A percentile compares a stretch with the other conserved stretches of the same genome.
Conservation (phyloP, 345 rosid species). For the Sisymbrium irio region DNA sequence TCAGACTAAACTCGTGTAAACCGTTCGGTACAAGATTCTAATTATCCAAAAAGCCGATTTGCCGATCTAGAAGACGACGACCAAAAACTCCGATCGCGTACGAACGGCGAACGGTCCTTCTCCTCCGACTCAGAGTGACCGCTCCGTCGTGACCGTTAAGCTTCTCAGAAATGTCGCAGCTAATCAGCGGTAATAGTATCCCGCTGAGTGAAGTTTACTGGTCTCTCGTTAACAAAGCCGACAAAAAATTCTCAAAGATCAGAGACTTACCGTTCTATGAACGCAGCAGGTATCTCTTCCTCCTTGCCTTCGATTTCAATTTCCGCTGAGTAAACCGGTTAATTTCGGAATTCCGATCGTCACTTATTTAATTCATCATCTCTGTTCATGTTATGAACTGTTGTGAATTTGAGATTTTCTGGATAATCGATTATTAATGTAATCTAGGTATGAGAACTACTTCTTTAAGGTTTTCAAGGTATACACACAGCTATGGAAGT, state of each 20-base stretch:
- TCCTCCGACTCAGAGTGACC: conserved; percentile 4
- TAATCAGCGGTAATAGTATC: conserved; percentile 39
- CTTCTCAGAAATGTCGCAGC: conserved; percentile 47
- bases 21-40: conserved; percentile 24
- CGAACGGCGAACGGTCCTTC: conserved; percentile 7
- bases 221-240: conserved; percentile 95
- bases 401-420: neutral
- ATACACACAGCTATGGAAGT: conserved; percentile 95
- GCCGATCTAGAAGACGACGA: conserved; percentile 28
- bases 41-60: conserved; percentile 4
- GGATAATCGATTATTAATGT: no score
- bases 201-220: conserved; percentile 87
- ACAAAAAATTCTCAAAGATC: conserved; percentile 95
- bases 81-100: conserved; percentile 27
- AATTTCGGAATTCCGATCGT: neutral
- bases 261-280: conserved; percentile 95
- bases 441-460: conserved; percentile 89
- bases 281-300: conserved; percentile 62
- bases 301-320: neutral
- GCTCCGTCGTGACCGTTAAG: neutral
- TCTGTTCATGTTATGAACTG: neutral
- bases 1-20: neutral
- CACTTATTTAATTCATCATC: neutral
- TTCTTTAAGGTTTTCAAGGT: conserved; percentile 96
- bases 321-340: neutral